phyloP scores from a whole-genome alignment of 345 rosid genomes.

The Citrus unshiu region DNA sequence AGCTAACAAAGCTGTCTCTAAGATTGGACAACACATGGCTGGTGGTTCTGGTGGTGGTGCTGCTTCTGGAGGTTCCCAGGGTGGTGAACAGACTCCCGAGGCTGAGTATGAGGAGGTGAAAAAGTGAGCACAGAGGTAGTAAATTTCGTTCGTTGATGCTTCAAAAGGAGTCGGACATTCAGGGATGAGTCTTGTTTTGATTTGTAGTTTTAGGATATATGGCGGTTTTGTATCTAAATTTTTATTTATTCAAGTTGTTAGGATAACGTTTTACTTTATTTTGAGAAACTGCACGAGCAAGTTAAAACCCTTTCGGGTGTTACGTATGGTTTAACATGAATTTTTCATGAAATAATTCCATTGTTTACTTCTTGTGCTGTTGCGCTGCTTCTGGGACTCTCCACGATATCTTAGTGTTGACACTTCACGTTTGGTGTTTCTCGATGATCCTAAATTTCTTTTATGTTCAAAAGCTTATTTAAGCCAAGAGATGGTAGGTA shows the following conservation, averaged over 20 bases:
- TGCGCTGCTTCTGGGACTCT: fast-evolving
- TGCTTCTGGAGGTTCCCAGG: conserved; percentile 52
- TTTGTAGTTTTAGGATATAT: not conserved
- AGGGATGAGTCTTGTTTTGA: not conserved
- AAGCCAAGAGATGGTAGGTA: too few relatives aligned
- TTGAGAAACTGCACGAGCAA: not conserved
- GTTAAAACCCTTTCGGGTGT: not conserved
- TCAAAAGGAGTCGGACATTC: not conserved
- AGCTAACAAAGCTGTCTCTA: conserved; percentile 80
- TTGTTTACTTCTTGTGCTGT: not conserved
- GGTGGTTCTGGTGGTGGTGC: conserved; percentile 49
- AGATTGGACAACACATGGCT: conserved; percentile 84
- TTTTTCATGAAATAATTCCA: not conserved
- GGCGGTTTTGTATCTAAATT: conserved; percentile 7
- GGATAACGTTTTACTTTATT: not conserved
- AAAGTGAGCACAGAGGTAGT: conserved; percentile 33
- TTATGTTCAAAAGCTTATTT: too few relatives aligned
- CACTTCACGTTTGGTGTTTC: too few relatives aligned
- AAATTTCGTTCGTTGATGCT: not conserved
- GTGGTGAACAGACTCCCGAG: conserved; percentile 71
- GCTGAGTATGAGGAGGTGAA: conserved; percentile 87
- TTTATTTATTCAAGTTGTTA: not conserved
- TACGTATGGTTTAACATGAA: conserved; percentile 1
- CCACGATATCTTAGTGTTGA: not conserved
- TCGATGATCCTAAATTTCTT: too few relatives aligned